Evolutionary conservation across 1,284 basidiomycete species (phyloP).

Genomic region (Cutaneotrichosporon sp.): DNA sequence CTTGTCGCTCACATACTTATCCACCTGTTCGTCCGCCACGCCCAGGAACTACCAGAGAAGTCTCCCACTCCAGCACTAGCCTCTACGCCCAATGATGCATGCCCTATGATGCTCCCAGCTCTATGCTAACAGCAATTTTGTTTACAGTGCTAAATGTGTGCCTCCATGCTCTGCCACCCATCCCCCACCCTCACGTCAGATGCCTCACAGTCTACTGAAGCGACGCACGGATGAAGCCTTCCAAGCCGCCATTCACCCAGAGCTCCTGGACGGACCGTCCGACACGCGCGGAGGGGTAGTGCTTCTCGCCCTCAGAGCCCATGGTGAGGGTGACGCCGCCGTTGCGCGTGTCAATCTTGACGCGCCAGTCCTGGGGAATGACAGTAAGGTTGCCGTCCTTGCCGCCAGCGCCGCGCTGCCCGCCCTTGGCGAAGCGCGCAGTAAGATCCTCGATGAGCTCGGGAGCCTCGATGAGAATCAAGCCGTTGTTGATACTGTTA

Average conservation of each 20-base stretch:
- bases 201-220: slow-evolving; percentile 30
- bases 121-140: too few relatives aligned
- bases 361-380: slow-evolving; percentile 57
- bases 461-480: slow-evolving; percentile 90
- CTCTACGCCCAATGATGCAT: too few relatives aligned
- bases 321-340: slow-evolving; percentile 60
- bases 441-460: slow-evolving; percentile 85
- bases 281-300: slow-evolving; percentile 67
- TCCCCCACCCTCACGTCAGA: not conserved
- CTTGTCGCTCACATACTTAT: too few relatives aligned
- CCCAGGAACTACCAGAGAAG: too few relatives aligned
- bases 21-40: too few relatives aligned
- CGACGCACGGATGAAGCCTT: slow-evolving; percentile 53
- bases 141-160: not conserved
- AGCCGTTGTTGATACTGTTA: slow-evolving; percentile 97
- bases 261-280: slow-evolving; percentile 90
- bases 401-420: slow-evolving; percentile 69
- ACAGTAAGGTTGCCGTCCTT: slow-evolving; percentile 74
- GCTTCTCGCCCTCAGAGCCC: slow-evolving; percentile 52
- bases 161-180: not conserved
- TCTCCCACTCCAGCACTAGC: too few relatives aligned
- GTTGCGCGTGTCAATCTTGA: slow-evolving; percentile 65
- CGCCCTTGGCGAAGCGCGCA: slow-evolving; percentile 63
- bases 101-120: too few relatives aligned
- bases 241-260: slow-evolving; percentile 53